Evolutionary conservation across 768 basidiomycete genomes (phyloP).

Genomic region (Cystobasidium onofrii): DNA sequence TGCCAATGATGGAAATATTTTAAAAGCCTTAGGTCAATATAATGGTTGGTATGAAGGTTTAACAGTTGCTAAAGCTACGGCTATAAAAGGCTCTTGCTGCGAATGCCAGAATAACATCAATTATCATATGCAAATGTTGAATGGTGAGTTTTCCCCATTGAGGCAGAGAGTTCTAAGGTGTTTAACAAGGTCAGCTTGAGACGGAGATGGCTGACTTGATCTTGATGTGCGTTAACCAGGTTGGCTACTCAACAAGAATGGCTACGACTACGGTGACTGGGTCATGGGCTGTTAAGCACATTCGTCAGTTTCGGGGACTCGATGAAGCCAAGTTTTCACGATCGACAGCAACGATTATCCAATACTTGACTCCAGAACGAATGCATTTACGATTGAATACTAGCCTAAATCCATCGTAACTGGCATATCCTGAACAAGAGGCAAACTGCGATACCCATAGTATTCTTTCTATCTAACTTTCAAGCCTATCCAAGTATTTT

Average conservation of each 20-base stretch:
- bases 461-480: background rate
- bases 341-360: no score
- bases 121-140: constrained; percentile 35
- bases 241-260: constrained; percentile 10
- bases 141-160: constrained; percentile 15
- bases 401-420: no score
- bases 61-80: constrained; percentile 20
- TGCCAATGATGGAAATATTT: constrained; percentile 10
- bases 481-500: background rate
- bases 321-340: no score
- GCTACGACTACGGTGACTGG: constrained; percentile 18
- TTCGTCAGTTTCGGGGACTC: background rate
- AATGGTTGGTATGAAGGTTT: constrained; percentile 36
- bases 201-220: background rate
- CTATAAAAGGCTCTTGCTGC: constrained; percentile 21
- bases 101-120: constrained; percentile 36
- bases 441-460: no score
- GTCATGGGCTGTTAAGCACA: constrained; percentile 15
- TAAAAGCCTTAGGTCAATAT: constrained; percentile 30
- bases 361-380: no score
- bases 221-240: background rate
- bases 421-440: no score
- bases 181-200: no score
- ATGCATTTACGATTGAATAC: no score
- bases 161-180: no score